Evolutionary conservation across 2,329 filamentous ascomycete species (phyloP).

Genomic region (Sporothrix curviconia): DNA sequence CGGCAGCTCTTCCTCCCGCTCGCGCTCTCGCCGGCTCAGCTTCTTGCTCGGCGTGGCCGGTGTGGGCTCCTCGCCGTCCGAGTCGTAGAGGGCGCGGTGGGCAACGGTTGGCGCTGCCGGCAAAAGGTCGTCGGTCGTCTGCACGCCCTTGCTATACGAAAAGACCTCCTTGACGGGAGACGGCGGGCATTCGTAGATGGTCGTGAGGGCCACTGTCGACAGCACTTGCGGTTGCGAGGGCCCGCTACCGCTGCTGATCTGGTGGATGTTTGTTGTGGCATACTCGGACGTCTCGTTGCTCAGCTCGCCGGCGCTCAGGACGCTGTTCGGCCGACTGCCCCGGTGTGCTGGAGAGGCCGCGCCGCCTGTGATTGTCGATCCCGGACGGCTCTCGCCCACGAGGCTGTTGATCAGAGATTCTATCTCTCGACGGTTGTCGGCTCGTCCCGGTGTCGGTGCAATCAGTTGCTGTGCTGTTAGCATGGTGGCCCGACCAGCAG

Average conservation of each 20-base stretch:
- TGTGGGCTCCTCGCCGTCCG: constrained; percentile 57
- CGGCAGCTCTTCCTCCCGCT: constrained; percentile 85
- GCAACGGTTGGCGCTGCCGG: constrained; percentile 46
- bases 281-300: constrained; percentile 67
- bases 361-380: constrained; percentile 57
- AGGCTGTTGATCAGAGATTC: constrained; percentile 80
- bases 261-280: constrained; percentile 36
- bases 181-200: constrained; percentile 73
- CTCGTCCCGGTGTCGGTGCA: constrained; percentile 63
- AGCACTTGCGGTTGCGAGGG: constrained; percentile 54
- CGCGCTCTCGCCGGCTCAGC: constrained; percentile 69
- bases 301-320: constrained; percentile 72
- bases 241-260: constrained; percentile 24
- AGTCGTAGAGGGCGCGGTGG: constrained; percentile 49
- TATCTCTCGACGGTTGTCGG: constrained; percentile 66
- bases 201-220: constrained; percentile 64
- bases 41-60: constrained; percentile 60
- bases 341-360: constrained; percentile 59
- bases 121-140: constrained; percentile 74
- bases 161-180: constrained; percentile 76
- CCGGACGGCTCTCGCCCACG: constrained; percentile 69
- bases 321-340: constrained; percentile 77
- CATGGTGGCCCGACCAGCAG: too few species aligned
- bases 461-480: constrained; percentile 44
- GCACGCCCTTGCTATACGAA: constrained; percentile 95